phyloP scores from a whole-genome alignment of 2,329 filamentous ascomycete species.

The Capronia coronata region DNA sequence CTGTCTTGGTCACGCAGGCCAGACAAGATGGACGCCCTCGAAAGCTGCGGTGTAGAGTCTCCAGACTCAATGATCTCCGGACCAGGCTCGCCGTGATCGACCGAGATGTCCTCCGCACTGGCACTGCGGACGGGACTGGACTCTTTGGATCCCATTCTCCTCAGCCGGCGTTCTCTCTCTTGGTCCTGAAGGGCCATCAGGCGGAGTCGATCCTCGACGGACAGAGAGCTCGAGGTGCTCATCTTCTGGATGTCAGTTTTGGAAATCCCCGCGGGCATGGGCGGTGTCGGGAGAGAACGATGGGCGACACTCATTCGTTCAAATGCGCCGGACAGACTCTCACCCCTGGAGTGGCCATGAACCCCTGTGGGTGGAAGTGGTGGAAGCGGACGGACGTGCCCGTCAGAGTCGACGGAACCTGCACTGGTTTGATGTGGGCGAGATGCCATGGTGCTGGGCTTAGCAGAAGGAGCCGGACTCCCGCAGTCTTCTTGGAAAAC shows the following conservation, averaged over 20 bases:
- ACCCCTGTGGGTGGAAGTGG: slow-evolving; percentile 59
- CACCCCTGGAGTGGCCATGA: slow-evolving; percentile 17
- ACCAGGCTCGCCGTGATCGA: slow-evolving; percentile 30
- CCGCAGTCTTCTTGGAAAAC: slow-evolving; percentile 58
- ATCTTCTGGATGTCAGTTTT: slow-evolving; percentile 75
- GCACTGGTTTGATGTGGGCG: slow-evolving; percentile 57
- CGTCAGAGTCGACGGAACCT: slow-evolving; percentile 69
- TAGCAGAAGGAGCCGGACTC: slow-evolving; percentile 59
- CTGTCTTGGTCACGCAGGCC: slow-evolving; percentile 63
- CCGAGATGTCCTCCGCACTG: slow-evolving; percentile 30
- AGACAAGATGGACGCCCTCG: slow-evolving; percentile 84
- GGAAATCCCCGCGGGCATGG: slow-evolving; percentile 58
- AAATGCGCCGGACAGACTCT: slow-evolving; percentile 55
- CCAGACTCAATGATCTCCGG: slow-evolving; percentile 58
- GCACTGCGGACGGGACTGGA: slow-evolving; percentile 36
- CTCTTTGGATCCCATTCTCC: slow-evolving; percentile 47
- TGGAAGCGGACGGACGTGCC: slow-evolving; percentile 76
- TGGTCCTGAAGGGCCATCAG: slow-evolving; percentile 72
- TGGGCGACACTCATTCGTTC: slow-evolving; percentile 64
- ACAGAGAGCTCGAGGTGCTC: slow-evolving; percentile 66
- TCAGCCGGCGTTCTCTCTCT: slow-evolving; percentile 63
- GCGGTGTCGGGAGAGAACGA: slow-evolving; percentile 66
- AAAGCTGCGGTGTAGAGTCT: slow-evolving; percentile 51
- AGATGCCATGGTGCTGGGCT: slow-evolving; percentile 43
- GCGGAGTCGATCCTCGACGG: slow-evolving; percentile 75